Conservation (phyloP, 1,139 yeast species). For the Pichia sp. region DNA sequence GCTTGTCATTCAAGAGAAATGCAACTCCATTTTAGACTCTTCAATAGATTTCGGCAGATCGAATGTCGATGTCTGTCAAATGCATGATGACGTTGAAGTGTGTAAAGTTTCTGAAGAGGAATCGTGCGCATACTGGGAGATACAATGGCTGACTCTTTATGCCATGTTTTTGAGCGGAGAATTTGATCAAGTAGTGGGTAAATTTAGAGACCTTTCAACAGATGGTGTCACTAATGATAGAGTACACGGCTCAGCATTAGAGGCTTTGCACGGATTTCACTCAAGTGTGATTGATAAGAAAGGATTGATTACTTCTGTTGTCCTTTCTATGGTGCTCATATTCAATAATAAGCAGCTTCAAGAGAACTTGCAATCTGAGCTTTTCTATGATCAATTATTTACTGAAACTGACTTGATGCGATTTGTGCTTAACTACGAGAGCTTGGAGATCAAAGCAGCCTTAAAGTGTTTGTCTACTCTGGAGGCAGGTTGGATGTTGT, state of each 20-base stretch:
- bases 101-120: constrained; percentile 8
- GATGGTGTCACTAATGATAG: neutral
- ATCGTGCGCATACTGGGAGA: constrained; percentile 10
- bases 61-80: too few relatives aligned
- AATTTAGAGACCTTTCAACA: neutral
- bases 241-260: neutral
- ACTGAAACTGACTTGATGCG: neutral
- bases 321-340: constrained; percentile 1
- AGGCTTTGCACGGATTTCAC: neutral
- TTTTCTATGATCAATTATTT: constrained; percentile 4
- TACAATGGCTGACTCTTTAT: constrained; percentile 9
- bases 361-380: neutral
- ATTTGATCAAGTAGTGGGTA: constrained; percentile 5
- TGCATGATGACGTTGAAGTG: too few relatives aligned
- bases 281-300: constrained; percentile 3
- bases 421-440: too few relatives aligned
- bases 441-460: too few relatives aligned
- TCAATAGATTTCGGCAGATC: neutral
- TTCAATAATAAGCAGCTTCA: constrained; percentile 1
- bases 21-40: constrained; percentile 3
- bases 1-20: constrained; percentile 6
- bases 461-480: too few relatives aligned
- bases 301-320: constrained; percentile 3
- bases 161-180: constrained; percentile 12
- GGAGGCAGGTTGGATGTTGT: too few relatives aligned